Percentiles rank a stretch among this genome's conserved stretches.
These are phyloP conservation scores for Solanum chiquidenum DNA, from an alignment of 257 asterid genomes.

Conservation along the genomic window DNA sequence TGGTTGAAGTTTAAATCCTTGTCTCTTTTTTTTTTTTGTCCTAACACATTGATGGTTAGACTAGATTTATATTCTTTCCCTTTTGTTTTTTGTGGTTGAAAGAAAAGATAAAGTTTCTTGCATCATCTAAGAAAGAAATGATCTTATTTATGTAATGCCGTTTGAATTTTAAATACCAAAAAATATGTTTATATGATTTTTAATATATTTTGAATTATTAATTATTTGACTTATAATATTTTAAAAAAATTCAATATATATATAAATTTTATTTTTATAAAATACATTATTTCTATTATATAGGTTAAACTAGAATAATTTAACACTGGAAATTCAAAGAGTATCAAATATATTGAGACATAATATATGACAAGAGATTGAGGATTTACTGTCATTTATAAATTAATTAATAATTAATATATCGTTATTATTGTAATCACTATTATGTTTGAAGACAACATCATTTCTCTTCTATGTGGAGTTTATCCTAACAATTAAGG, in stretches of 20 bases:
- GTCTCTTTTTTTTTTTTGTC: not conserved
- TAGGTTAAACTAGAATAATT: not conserved
- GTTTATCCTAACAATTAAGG: not conserved
- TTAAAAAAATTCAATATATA: not conserved
- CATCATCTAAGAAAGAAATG: not conserved
- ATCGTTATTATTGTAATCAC: not conserved
- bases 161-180: not conserved
- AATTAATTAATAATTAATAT: not conserved
- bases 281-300: not conserved
- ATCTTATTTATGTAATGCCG: not conserved
- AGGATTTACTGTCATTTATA: not conserved
- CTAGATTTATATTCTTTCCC: not conserved
- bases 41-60: not conserved
- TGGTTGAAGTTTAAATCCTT: not conserved
- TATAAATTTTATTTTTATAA: not conserved
- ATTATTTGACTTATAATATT: not conserved
- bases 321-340: not conserved
- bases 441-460: not conserved
- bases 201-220: not conserved
- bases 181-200: not conserved
- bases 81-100: not conserved
- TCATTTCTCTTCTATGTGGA: not conserved
- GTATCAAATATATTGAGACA: no score
- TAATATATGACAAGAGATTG: not conserved
- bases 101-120: not conserved